Conservation (phyloP, 176 grass and related monocot genomes). For the Saccharum spontaneum region DNA sequence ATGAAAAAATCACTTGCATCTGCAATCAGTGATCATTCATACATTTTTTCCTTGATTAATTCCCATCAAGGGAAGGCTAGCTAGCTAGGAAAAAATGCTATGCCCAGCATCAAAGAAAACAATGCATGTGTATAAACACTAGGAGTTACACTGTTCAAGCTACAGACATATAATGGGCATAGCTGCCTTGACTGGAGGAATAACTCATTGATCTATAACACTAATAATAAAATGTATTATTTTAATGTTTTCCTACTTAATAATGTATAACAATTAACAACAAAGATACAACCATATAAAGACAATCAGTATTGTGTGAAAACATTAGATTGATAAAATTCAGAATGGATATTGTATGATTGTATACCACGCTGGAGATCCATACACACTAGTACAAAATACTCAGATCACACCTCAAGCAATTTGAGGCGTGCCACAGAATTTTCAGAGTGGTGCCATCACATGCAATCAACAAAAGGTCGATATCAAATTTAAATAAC, state of each 20-base stretch:
- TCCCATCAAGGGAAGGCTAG: not conserved
- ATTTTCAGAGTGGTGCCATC: not conserved
- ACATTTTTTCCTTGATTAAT: not conserved
- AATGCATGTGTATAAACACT: not conserved
- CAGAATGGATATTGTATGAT: not conserved
- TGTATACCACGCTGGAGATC: not conserved
- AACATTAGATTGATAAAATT: not conserved
- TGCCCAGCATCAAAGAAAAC: not conserved
- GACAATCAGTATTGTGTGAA: not conserved
- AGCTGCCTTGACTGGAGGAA: not conserved
- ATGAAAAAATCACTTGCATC: not conserved
- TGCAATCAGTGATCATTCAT: not conserved
- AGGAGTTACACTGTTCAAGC: not conserved
- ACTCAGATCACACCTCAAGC: not conserved
- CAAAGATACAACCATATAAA: not conserved
- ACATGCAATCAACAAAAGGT: not conserved
- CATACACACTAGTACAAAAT: not conserved
- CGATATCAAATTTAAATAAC: not conserved
- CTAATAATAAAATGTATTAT: not conserved
- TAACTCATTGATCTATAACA: not conserved
- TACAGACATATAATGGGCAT: not conserved
- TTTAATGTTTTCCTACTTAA: not conserved
- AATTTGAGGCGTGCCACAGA: not conserved
- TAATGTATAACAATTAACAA: not conserved
- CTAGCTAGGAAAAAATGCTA: conserved; percentile 11